Base-by-base conservation (phyloP, 2,329 filamentous ascomycete genomes). In the Pseudocercospora macadamiae region DNA sequence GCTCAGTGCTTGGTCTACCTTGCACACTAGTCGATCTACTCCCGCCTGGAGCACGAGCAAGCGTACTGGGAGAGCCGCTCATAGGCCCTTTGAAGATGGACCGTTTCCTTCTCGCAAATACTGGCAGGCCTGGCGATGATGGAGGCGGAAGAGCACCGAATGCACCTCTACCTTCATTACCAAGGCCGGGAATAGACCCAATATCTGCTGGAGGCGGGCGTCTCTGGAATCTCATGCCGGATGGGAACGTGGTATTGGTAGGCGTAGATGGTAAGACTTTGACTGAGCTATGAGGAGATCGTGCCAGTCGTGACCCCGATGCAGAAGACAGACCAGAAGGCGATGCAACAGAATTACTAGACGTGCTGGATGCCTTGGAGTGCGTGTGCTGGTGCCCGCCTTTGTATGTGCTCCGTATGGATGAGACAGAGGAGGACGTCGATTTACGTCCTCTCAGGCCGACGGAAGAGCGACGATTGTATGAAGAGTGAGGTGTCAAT, bases 251-350 rank as follows among this genome's bases (percentile, higher is more conserved):
- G 14, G 82, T 80, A 2, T 83, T 75, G 0, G 89, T 93, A 0
- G 93, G 93, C 0, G 93, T 96, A 0, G 91, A 90, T 1, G 95
- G 93, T 2, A 97, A 85, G n/a, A 97, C 89, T 76, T 97, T 97
- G 68, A 97, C 89, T 0, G 91, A 96, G 66, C 91, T 86, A 72
- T 97, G 92, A 1, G 95, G 93, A 2, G 89, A 93, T 21, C 90
- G 86, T 12, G 84, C 83, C 32, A 83, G 77, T 42, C 83, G 83
- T 51, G 85, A 78, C 1, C 85, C 86, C 14, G 85, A 88, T 69
- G 87, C 75, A 61, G 66, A 73, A 51, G 59, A 76, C 34, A 70
- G 69, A 14, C 73, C 73, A 12, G 74, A 73, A 66, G 80, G 80
- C 1, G 78, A 80, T 9, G 74, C 74, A 42, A 81, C 89, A 32